Conservation (phyloP, 768 basidiomycete species). For the Boletus rufocinnamomeus region DNA sequence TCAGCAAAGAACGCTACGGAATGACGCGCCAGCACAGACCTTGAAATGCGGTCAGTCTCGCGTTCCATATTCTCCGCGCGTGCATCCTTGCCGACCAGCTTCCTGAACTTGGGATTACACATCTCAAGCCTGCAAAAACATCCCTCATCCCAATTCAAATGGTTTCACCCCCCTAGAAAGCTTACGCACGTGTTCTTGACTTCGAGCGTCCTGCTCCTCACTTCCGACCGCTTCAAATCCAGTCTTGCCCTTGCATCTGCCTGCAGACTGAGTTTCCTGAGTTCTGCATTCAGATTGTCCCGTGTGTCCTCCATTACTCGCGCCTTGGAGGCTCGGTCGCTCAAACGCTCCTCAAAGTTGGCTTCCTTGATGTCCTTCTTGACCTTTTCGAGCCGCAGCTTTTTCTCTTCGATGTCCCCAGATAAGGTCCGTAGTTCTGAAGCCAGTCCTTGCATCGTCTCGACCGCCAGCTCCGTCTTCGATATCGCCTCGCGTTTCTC, state of each 20-base stretch:
- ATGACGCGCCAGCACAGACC: conserved; percentile 45
- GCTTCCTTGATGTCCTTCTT: conserved; percentile 57
- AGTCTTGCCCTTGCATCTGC: conserved; percentile 80
- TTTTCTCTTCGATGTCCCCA: conserved; percentile 73
- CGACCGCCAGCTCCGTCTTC: conserved; percentile 55
- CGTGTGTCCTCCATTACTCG: conserved; percentile 66
- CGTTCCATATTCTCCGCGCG: conserved; percentile 69
- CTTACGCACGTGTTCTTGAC: conserved; percentile 64
- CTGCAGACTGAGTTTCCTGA: conserved; percentile 71
- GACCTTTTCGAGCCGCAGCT: conserved; percentile 56
- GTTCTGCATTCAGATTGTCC: conserved; percentile 70
- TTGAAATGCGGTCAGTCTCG: conserved; percentile 58
- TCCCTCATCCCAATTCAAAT: conserved; percentile 1
- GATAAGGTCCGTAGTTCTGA: conserved; percentile 54
- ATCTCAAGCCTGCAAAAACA: conserved; percentile 55
- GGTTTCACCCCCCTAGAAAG: neutral
- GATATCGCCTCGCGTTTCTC: conserved; percentile 55
- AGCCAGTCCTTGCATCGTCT: conserved; percentile 54
- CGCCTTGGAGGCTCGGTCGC: conserved; percentile 53
- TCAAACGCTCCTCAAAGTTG: conserved; percentile 65
- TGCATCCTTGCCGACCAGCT: conserved; percentile 62
- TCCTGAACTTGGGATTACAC: conserved; percentile 61
- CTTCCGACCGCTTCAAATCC: conserved; percentile 69
- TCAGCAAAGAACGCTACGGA: neutral
- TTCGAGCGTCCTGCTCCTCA: conserved; percentile 63